Base-by-base conservation (phyloP, 306 rosid species). In the Sicyos baderoa region DNA sequence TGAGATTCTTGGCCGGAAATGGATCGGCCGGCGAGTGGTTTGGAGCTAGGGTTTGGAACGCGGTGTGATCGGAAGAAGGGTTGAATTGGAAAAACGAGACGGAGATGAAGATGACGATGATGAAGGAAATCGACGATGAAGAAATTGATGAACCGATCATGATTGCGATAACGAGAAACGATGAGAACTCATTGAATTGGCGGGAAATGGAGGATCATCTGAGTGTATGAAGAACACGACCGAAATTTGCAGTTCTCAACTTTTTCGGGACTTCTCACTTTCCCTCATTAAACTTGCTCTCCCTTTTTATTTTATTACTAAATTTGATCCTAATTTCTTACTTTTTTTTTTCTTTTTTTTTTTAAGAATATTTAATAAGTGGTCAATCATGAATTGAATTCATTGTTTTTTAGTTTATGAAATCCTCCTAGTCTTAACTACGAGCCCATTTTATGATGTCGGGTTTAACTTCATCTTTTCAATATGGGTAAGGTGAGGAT, bases 21-120 rank as follows among this genome's bases (percentile, higher is more conserved):
- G 79, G 73, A 37, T 65, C 40, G 64, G 53, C 0, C 37, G 29
- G 25, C 15, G 81, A 56, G 55, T 73, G 11, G 61, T 62, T 74
- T 61, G 45, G 78, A 74, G 76, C 64, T 67, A 66, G 80, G 84
- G 77, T 78, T 76, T 76, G 86, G 67, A 77, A 77, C 17, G 7
- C 71, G 56, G 70, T 7, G 10, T 52, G 63, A 67, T 58, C 52
- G 32, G 48, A 49, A 73, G 72, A 76, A 48, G 80, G 72, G 11
- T 35, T 42, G 67, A 72, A 67, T 54, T 55, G 86, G 77, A 77
- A 77, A 70, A 83, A 64, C 70, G 69, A n/a, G 40, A 77, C 54
- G 22, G 76, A 67, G 60, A 78, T 9, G 13, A 67, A 56, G 71
- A 85, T 27, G 65, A 85, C 17, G 64, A 84, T 9, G 32, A 83